phyloP scores from a whole-genome alignment of 176 grass and related monocot genomes.

The Juncus effusus region DNA sequence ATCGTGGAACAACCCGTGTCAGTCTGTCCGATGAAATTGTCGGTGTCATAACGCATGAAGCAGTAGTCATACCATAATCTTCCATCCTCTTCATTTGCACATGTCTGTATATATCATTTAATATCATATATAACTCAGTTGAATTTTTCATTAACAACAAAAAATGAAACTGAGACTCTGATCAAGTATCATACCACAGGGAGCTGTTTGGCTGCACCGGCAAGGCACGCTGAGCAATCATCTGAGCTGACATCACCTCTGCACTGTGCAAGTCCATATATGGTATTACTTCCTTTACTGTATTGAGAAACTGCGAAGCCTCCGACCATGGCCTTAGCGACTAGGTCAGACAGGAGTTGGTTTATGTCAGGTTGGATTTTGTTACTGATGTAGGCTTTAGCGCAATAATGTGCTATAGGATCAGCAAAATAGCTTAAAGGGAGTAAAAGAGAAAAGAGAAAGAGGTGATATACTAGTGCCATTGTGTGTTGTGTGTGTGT shows the following conservation, averaged over 20 bases:
- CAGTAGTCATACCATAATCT: slow-evolving; percentile 79
- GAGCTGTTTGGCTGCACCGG: slow-evolving; percentile 17
- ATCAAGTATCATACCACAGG: neutral
- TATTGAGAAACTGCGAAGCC: slow-evolving; percentile 38
- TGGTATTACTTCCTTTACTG: slow-evolving; percentile 17
- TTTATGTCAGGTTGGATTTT: slow-evolving; percentile 40
- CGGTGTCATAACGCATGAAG: slow-evolving; percentile 47
- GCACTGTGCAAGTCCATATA: slow-evolving; percentile 72
- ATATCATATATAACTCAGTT: neutral
- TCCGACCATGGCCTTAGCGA: slow-evolving; percentile 23
- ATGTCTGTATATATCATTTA: slow-evolving; percentile 24
- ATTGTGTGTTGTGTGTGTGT: slow-evolving; percentile 18
- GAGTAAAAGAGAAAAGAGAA: slow-evolving; percentile 29
- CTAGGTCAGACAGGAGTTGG: slow-evolving; percentile 35
- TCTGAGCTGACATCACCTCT: slow-evolving; percentile 49
- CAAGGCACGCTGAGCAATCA: slow-evolving; percentile 45
- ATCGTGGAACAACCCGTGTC: slow-evolving; percentile 54
- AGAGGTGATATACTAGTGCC: slow-evolving; percentile 28
- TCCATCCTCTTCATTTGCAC: slow-evolving; percentile 33
- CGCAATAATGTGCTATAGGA: slow-evolving; percentile 42
- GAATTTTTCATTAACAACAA: neutral
- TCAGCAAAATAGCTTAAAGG: slow-evolving; percentile 25
- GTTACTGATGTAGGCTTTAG: slow-evolving; percentile 24
- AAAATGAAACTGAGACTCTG: neutral
- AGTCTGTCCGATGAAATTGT: slow-evolving; percentile 42